A percentile compares a stretch with the other conserved stretches of the same genome.
Evolutionary conservation across 1,284 basidiomycete species (phyloP).

Genomic region (Pyrrhoderma noxium): DNA sequence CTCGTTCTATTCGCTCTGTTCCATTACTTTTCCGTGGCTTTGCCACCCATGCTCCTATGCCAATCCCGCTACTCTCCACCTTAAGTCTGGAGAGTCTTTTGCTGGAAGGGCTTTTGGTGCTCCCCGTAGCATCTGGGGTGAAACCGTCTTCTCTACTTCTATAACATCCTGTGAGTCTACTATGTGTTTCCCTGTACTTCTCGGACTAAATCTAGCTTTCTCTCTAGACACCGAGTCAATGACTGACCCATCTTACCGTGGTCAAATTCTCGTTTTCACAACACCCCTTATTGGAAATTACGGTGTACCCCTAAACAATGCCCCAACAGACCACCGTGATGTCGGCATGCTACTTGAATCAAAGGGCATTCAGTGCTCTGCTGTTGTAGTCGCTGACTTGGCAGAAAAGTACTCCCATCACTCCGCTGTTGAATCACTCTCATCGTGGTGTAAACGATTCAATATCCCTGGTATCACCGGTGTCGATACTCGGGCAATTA

Average conservation of each 20-base stretch:
- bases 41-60: constrained; percentile 50
- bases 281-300: constrained; percentile 99
- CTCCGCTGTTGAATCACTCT: constrained; percentile 86
- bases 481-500: constrained; percentile 96
- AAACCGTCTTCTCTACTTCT: constrained; percentile 98
- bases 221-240: constrained; percentile 91
- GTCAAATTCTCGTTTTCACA: constrained; percentile 97
- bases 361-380: constrained; percentile 83
- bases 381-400: constrained; percentile 90
- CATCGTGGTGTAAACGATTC: constrained; percentile 90
- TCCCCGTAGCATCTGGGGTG: constrained; percentile 83
- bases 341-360: constrained; percentile 92
- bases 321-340: constrained; percentile 70
- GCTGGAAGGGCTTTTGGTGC: constrained; percentile 86
- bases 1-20: constrained; percentile 43
- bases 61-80: constrained; percentile 81
- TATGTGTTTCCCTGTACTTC: too few species aligned
- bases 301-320: constrained; percentile 83
- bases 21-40: constrained; percentile 50
- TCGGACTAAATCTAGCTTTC: too few species aligned
- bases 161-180: constrained; percentile 85
- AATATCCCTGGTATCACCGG: constrained; percentile 92
- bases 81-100: constrained; percentile 93
- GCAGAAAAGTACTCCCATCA: constrained; percentile 95
- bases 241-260: constrained; percentile 98